Conservation (phyloP, 345 rosid species). For the Brassica carinata region DNA sequence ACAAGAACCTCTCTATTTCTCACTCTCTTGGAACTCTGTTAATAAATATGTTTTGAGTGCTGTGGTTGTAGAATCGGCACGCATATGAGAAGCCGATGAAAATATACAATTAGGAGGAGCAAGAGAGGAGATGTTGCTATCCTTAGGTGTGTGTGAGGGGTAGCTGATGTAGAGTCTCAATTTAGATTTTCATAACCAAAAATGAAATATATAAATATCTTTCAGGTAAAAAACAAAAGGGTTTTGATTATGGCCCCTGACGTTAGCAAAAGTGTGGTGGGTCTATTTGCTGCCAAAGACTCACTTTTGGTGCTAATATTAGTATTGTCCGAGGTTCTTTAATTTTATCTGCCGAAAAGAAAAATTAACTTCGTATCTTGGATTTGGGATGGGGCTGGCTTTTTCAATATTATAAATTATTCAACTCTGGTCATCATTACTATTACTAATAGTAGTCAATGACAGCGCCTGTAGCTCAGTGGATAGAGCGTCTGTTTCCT, state of each 20-base stretch:
- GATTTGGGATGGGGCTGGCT: not conserved
- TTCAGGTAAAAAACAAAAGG: not conserved
- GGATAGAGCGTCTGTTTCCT: conserved; percentile 99
- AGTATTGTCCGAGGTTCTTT: not conserved
- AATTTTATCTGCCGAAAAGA: not conserved
- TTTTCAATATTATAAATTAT: no score
- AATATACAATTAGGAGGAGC: not conserved
- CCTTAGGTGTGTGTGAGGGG: not conserved
- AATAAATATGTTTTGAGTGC: conserved; percentile 3
- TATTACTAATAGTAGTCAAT: no score
- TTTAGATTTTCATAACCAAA: not conserved
- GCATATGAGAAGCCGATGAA: not conserved
- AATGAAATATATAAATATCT: not conserved
- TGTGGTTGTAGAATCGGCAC: conserved; percentile 8
- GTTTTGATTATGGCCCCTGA: not conserved
- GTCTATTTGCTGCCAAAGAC: not conserved
- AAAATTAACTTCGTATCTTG: not conserved
- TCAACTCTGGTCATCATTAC: no score
- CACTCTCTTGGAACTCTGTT: not conserved
- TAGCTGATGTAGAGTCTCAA: not conserved
- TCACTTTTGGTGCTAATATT: not conserved
- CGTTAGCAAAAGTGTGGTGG: not conserved
- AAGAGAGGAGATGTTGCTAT: not conserved
- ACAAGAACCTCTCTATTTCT: not conserved
- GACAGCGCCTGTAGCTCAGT: conserved; percentile 94